A percentile compares a stretch with the other conserved stretches of the same genome.
These are phyloP conservation scores for Atractiella rhizophila DNA, from an alignment of 768 basidiomycete genomes.

Conservation along the genomic window DNA sequence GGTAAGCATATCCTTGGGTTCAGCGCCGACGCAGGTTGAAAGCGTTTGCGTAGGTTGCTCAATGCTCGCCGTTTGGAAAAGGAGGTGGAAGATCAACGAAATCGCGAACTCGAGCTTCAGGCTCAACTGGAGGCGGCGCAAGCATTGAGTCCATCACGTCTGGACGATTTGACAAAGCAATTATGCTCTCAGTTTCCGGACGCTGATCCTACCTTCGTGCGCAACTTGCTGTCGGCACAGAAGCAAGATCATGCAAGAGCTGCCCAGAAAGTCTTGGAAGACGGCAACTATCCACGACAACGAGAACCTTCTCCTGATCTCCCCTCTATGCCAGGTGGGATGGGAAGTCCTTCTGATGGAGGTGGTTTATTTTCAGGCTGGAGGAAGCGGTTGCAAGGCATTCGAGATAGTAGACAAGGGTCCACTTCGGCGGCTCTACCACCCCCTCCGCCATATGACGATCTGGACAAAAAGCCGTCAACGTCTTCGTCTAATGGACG, in stretches of 20 bases:
- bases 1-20: too few relatives aligned
- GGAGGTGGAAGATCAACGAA: conserved; percentile 8
- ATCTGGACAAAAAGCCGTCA: background rate
- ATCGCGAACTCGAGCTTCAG: conserved; percentile 6
- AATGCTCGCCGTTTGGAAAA: too few relatives aligned
- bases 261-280: too few relatives aligned
- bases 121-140: conserved; percentile 5
- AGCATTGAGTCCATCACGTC: background rate
- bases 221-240: conserved; percentile 7
- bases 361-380: conserved; percentile 7
- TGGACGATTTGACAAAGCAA: background rate
- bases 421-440: background rate
- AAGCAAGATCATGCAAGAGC: conserved; percentile 4
- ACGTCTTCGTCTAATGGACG: too few relatives aligned
- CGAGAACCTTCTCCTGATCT: conserved; percentile 8
- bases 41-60: too few relatives aligned
- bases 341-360: background rate
- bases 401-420: too few relatives aligned
- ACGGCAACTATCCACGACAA: too few relatives aligned
- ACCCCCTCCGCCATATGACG: background rate
- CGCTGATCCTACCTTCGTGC: conserved; percentile 10
- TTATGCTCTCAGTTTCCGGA: conserved; percentile 15
- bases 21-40: too few relatives aligned
- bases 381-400: conserved; percentile 1
- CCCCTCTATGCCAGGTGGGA: conserved; percentile 4